Evolutionary conservation across 1,139 yeast species (phyloP).

Genomic region (Sugiyamaella neomexicana): DNA sequence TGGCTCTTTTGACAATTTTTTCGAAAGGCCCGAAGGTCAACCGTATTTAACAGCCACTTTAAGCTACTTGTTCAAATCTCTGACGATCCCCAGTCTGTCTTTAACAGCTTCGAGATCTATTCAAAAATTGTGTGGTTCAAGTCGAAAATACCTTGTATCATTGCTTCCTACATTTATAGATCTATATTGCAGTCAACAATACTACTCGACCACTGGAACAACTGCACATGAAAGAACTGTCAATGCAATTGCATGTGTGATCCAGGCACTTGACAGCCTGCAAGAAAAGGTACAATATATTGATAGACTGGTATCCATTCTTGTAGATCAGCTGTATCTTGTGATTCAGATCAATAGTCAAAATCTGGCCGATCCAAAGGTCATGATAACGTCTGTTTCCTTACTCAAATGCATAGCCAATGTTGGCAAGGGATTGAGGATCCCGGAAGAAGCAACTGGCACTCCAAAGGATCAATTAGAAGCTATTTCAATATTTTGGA

Average conservation of each 20-base stretch:
- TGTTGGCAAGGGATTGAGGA: slow-evolving; percentile 62
- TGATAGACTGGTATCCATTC: slow-evolving; percentile 30
- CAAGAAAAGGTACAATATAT: slow-evolving; percentile 31
- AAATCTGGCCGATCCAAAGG: slow-evolving; percentile 19
- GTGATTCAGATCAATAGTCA: slow-evolving; percentile 16
- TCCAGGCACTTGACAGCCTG: slow-evolving; percentile 36
- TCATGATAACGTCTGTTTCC: slow-evolving; percentile 40
- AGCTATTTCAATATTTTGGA: slow-evolving; percentile 35
- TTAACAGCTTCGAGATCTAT: slow-evolving; percentile 42
- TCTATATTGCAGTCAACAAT: slow-evolving; percentile 34
- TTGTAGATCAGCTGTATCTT: slow-evolving; percentile 26
- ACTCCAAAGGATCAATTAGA: slow-evolving; percentile 20
- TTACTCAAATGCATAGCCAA: slow-evolving; percentile 63
- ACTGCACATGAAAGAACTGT: slow-evolving; percentile 42
- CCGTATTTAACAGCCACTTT: slow-evolving; percentile 36
- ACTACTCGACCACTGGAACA: slow-evolving; percentile 26
- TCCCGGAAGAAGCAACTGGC: slow-evolving; percentile 40
- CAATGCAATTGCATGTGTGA: slow-evolving; percentile 40
- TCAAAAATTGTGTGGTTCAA: slow-evolving; percentile 41
- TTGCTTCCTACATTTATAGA: slow-evolving; percentile 38
- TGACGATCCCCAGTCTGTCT: slow-evolving; percentile 34
- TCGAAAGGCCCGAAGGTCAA: slow-evolving; percentile 35
- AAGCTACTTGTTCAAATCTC: slow-evolving; percentile 40
- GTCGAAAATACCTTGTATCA: slow-evolving; percentile 34
- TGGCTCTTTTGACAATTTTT: slow-evolving; percentile 41